A percentile compares a stretch with the other conserved stretches of the same genome.
Conservation (phyloP, 2,329 filamentous ascomycete species). For the Monilinia laxa region DNA sequence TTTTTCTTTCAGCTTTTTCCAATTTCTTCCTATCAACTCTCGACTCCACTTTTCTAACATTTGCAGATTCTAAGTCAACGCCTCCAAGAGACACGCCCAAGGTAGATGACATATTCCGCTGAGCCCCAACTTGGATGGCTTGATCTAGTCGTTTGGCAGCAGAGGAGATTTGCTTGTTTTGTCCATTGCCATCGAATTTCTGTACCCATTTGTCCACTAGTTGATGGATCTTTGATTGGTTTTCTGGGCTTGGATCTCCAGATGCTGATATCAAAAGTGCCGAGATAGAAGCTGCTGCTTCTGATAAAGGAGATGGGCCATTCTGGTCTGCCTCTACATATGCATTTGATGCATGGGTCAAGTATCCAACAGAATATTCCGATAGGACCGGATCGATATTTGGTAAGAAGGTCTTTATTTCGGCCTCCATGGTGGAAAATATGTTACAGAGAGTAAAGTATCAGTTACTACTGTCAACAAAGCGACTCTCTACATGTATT, state of each 20-base stretch:
- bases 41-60: constrained; percentile 90
- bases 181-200: constrained; percentile 69
- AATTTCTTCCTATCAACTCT: constrained; percentile 98
- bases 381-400: constrained; percentile 86
- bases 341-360: constrained; percentile 86
- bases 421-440: constrained; percentile 67
- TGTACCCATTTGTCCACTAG: constrained; percentile 89
- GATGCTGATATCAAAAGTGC: constrained; percentile 91
- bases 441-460: background rate
- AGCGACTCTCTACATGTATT: background rate
- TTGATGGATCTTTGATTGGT: constrained; percentile 75
- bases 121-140: constrained; percentile 88
- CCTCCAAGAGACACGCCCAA: constrained; percentile 79
- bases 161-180: constrained; percentile 69
- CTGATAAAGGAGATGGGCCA: constrained; percentile 72
- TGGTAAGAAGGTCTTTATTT: constrained; percentile 80
- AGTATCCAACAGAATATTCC: constrained; percentile 90
- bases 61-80: constrained; percentile 92
- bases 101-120: constrained; percentile 95
- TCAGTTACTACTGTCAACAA: constrained; percentile 1
- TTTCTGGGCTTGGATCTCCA: constrained; percentile 69
- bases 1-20: constrained; percentile 96
- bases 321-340: constrained; percentile 73
- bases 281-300: constrained; percentile 82
- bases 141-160: constrained; percentile 85